Base-by-base conservation (phyloP, 768 basidiomycete genomes). In the Mycena rebaudengoi region DNA sequence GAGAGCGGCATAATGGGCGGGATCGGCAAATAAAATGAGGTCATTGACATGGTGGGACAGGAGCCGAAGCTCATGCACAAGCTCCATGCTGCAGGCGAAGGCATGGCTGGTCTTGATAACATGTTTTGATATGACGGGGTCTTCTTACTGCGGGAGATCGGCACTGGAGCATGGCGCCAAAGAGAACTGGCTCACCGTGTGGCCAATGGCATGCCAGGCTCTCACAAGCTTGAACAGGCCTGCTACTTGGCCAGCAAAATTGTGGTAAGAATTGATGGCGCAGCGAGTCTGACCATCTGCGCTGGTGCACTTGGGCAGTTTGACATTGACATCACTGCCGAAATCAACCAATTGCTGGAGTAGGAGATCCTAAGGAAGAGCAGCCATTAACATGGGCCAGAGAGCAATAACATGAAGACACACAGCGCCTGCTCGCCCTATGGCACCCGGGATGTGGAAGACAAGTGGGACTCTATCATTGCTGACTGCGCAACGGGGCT, bases 181-280 rank as follows among this genome's bases (percentile, higher is more conserved):
- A 12, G 11, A 23, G 21, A 7, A 8, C n/a, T 33, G 7, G 23
- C 33, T 33, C 26, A 54, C 52, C 26, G 16, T 2, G 12, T 54
- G 52, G 11, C 52, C 52, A 10, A 54, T 54, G 3, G 52, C 52
- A 30, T 54, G 52, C 52, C 52, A 54, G 2, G 39, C 39, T 23
- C 30, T 37, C 11, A 52, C 51, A 5, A 52, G 25, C 20, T 52
- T 52, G 30, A 23, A 52, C 4, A 37, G 2, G 8, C 52, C 52
- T 2, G 52, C 26, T 12, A 29, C 30, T 20, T 54, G 25, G 37
- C 39, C 52, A 5, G 7, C 5, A 16, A 40, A 11, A 5, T 28
- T n/a, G 16, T 54, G 26, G 52, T 54, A 54, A 1, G 52, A 51
- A 5, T 11, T 13, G n/a, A 29, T 12, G 20, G 3, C 5, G 25